phyloP scores from a whole-genome alignment of 352 stramenopile genomes.

The Globisporangium nodosum region DNA sequence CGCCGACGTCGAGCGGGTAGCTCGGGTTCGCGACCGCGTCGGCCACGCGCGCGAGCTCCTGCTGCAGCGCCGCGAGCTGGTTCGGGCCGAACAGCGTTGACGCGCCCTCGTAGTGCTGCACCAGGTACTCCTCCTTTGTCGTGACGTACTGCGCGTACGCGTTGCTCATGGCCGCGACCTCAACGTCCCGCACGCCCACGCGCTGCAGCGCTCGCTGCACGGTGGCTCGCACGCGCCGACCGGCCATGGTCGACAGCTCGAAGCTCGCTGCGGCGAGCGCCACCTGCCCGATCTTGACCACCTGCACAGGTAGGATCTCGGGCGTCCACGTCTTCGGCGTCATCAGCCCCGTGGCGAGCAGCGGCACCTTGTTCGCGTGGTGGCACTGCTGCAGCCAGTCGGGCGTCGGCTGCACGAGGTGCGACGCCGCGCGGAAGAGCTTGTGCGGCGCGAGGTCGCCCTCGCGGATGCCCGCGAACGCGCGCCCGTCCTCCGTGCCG shows the following conservation, averaged over 20 bases:
- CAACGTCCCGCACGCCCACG: constrained; percentile 33
- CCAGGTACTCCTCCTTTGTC: constrained; percentile 56
- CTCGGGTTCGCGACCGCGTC: constrained; percentile 21
- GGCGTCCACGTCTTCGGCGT: constrained; percentile 37
- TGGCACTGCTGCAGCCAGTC: constrained; percentile 38
- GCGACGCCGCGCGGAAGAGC: constrained; percentile 16
- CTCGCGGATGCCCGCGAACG: constrained; percentile 21
- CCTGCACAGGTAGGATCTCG: constrained; percentile 43
- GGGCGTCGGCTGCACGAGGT: constrained; percentile 23
- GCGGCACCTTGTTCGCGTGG: constrained; percentile 24
- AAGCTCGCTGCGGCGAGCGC: constrained; percentile 47
- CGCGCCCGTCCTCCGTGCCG: constrained; percentile 41
- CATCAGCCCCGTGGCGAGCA: constrained; percentile 40
- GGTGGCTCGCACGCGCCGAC: constrained; percentile 36
- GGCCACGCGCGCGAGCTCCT: constrained; percentile 40
- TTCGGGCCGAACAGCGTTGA: constrained; percentile 71
- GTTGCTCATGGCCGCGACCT: constrained; percentile 48
- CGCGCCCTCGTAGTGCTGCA: constrained; percentile 64
- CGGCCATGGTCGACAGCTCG: constrained; percentile 59
- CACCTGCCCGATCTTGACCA: constrained; percentile 52
- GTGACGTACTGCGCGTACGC: constrained; percentile 58
- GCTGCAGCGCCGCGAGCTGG: constrained; percentile 47
- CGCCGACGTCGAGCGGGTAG: constrained; percentile 25
- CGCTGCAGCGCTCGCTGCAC: constrained; percentile 22
- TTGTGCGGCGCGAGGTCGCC: constrained; percentile 30